Percentiles rank a stretch among this genome's conserved stretches.
phyloP scores from a whole-genome alignment of 73 alveolate species.

The Symbiodinium pilosum region DNA sequence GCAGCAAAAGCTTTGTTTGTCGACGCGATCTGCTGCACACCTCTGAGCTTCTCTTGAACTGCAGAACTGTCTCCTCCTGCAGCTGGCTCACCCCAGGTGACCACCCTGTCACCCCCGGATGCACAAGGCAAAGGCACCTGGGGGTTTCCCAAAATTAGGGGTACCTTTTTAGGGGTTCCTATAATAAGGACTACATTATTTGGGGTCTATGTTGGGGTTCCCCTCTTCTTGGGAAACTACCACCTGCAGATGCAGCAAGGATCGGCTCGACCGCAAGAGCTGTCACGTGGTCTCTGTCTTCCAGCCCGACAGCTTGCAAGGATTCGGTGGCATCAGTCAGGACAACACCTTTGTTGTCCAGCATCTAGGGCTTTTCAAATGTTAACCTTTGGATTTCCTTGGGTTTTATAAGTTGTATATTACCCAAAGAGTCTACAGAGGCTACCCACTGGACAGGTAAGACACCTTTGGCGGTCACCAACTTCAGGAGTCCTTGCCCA shows the following conservation, averaged over 20 bases:
- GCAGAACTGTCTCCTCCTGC: background rate
- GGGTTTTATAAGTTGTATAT: background rate
- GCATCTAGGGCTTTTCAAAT: too few species aligned
- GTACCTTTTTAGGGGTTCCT: too few species aligned
- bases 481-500: slow-evolving; percentile 38
- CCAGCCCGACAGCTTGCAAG: slow-evolving; percentile 18
- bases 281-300: slow-evolving; percentile 33
- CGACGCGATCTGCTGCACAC: background rate
- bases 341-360: background rate
- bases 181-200: too few species aligned
- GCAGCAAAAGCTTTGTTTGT: slow-evolving; percentile 34
- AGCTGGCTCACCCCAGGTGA: slow-evolving; percentile 19
- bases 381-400: too few species aligned
- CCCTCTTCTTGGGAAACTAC: too few species aligned
- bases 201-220: too few species aligned
- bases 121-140: slow-evolving; percentile 49
- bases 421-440: background rate
- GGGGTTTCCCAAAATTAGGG: too few species aligned
- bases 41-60: background rate
- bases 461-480: slow-evolving; percentile 34
- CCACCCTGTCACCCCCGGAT: background rate
- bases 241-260: slow-evolving; percentile 14
- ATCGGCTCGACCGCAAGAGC: slow-evolving; percentile 12
- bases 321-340: slow-evolving; percentile 30
- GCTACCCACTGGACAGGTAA: slow-evolving; percentile 23